These are phyloP conservation scores for Scedosporium apiospermum DNA, from an alignment of 2,329 filamentous ascomycete genomes.

Conservation along the genomic window DNA sequence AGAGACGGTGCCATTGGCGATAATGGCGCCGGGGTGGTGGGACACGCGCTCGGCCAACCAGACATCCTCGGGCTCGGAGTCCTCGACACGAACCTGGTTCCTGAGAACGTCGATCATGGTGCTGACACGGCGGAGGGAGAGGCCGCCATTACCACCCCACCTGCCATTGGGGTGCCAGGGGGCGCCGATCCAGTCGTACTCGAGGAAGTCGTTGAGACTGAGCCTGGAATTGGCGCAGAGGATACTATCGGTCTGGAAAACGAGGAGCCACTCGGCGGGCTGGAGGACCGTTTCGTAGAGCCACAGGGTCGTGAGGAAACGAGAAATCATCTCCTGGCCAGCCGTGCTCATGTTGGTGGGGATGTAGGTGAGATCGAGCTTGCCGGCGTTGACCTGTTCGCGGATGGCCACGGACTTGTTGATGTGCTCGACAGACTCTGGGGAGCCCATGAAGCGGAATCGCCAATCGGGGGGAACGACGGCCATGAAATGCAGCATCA, in stretches of 20 bases:
- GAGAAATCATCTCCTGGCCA: slow-evolving; percentile 41
- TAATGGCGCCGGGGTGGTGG: slow-evolving; percentile 34
- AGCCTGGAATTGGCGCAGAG: slow-evolving; percentile 41
- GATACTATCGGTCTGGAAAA: slow-evolving; percentile 47
- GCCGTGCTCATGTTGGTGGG: slow-evolving; percentile 41
- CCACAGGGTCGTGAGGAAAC: slow-evolving; percentile 41
- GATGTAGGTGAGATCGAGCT: slow-evolving; percentile 41
- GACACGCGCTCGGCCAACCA: slow-evolving; percentile 45
- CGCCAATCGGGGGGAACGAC: slow-evolving; percentile 49
- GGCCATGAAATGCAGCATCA: slow-evolving; percentile 46
- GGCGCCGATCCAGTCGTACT: slow-evolving; percentile 44
- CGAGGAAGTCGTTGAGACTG: slow-evolving; percentile 38
- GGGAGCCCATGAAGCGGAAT: slow-evolving; percentile 45
- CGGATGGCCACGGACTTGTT: slow-evolving; percentile 37
- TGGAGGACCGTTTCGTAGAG: slow-evolving; percentile 39
- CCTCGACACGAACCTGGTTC: slow-evolving; percentile 32
- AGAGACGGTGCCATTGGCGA: slow-evolving; percentile 42
- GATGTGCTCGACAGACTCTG: slow-evolving; percentile 32
- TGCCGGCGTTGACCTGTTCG: slow-evolving; percentile 29
- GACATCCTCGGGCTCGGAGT: slow-evolving; percentile 43
- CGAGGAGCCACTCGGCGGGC: slow-evolving; percentile 42
- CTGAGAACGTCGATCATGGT: slow-evolving; percentile 42
- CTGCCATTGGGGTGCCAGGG: slow-evolving; percentile 32
- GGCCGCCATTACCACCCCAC: slow-evolving; percentile 42
- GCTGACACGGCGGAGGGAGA: slow-evolving; percentile 42